Percentiles rank a stretch among this genome's conserved stretches.
Conservation (phyloP, 108 stramenopile genomes). For the Bacterosira constricta region DNA sequence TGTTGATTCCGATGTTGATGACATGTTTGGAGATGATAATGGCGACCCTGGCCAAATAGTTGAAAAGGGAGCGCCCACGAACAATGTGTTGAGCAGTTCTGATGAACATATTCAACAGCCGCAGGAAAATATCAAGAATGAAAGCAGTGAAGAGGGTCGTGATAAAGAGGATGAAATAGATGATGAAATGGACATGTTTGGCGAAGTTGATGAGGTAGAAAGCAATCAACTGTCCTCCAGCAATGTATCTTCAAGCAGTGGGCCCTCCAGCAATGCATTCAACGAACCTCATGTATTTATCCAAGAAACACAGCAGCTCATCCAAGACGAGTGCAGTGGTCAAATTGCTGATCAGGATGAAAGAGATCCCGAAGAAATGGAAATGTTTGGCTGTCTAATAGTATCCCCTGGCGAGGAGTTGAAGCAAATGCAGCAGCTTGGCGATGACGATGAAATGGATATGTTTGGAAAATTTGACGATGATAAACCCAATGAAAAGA, state of each 20-base stretch:
- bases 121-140: not conserved
- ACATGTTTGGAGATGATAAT: conserved; percentile 20
- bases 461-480: conserved; percentile 10
- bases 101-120: not conserved
- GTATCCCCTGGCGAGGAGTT: too few relatives aligned
- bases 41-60: not conserved
- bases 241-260: not conserved
- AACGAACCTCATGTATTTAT: not conserved
- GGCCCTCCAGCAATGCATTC: too few relatives aligned
- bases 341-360: not conserved
- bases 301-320: not conserved
- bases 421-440: too few relatives aligned
- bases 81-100: not conserved
- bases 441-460: not conserved
- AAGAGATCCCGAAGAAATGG: too few relatives aligned
- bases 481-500: too few relatives aligned
- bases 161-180: not conserved
- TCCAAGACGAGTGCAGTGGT: too few relatives aligned
- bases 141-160: not conserved
- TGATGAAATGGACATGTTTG: conserved; percentile 12
- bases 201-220: too few relatives aligned
- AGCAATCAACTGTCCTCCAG: too few relatives aligned
- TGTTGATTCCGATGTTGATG: conserved; percentile 25
- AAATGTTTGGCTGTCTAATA: too few relatives aligned
- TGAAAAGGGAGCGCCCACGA: too few relatives aligned